phyloP scores from a whole-genome alignment of 2,329 filamentous ascomycete species.

The Botrytis aclada region DNA sequence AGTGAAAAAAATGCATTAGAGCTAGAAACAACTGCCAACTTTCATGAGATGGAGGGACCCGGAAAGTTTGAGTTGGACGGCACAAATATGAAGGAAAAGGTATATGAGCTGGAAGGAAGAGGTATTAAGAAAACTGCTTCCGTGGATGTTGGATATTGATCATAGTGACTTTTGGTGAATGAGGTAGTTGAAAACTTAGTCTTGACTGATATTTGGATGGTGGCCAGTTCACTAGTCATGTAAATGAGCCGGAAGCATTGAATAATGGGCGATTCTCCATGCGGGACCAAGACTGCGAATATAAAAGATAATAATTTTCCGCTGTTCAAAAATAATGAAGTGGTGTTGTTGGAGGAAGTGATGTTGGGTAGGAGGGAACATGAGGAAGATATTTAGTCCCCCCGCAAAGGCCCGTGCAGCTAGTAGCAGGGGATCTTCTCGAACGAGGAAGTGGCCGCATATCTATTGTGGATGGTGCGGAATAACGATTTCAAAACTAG shows the following conservation, averaged over 20 bases:
- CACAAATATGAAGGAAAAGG: not conserved
- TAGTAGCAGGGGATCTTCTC: not conserved
- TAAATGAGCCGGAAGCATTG: not conserved
- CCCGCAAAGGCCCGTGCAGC: constrained; percentile 11
- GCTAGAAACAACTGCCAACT: constrained; percentile 6
- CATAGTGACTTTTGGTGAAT: no score
- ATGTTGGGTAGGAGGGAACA: not conserved
- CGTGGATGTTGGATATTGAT: not conserved
- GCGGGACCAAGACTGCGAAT: not conserved
- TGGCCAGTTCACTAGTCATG: not conserved
- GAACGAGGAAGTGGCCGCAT: constrained; percentile 8
- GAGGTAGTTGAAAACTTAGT: not conserved
- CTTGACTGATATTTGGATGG: not conserved
- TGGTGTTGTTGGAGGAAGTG: not conserved
- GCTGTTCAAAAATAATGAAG: not conserved
- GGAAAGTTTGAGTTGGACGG: constrained; percentile 16
- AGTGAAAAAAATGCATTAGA: not conserved
- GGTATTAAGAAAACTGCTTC: not conserved
- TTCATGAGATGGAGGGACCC: constrained; percentile 8
- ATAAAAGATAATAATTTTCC: not conserved
- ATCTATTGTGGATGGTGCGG: not conserved
- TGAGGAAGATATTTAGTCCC: not conserved
- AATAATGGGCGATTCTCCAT: not conserved
- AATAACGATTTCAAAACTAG: not conserved
- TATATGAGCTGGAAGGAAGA: constrained; percentile 4